Evolutionary conservation across 306 rosid genomes (phyloP), one percentile per base, ranked within the genome.

Genomic region (Vigna unguiculata): DNA sequence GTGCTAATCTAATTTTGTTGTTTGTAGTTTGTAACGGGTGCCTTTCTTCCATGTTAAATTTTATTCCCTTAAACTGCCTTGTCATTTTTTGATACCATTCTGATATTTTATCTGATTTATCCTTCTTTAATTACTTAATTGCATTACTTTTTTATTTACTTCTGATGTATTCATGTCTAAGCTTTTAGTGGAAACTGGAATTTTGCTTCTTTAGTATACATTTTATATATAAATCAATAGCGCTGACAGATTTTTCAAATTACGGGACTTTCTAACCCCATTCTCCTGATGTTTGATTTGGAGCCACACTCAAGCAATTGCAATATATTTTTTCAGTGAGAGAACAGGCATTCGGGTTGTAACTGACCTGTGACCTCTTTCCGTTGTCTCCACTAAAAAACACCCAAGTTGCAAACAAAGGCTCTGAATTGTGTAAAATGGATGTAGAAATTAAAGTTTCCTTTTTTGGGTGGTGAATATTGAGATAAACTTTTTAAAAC

Each of bases 91-190:
- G 60, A 3, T 41, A 32, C 53, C 20, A 57, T 53, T 78, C 24
- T 77, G 67, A 19, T 68, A 43, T 30, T 57, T 68, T 59, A 47
- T 67, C 55, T 24, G 41, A 25, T 58, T 36, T 57, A 64, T 68
- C 75, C 36, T 40, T 53, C 30, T 36, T 57, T 38, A n/a, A 66
- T 65, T 24, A 52, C 47, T 41, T 72, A 15, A 20, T 49, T 32
- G 20, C 20, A 22, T 22, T 66, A 53, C 74, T 53, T 36, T 10
- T 9, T 76, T 52, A 22, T 49, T 51, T 48, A 45, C 51, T 25
- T 64, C 7, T 48, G 12, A 30, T 20, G 11, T 49, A 11, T 21
- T 21, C 72, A 20, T 63, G 72, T 51, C 15, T 9, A 49, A 34
- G 53, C 11, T 76, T 38, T 34, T 4, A 12, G 46, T 1, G 4